Base-by-base conservation (phyloP, 345 rosid species). In the Psidium friedrichsthalianum region DNA sequence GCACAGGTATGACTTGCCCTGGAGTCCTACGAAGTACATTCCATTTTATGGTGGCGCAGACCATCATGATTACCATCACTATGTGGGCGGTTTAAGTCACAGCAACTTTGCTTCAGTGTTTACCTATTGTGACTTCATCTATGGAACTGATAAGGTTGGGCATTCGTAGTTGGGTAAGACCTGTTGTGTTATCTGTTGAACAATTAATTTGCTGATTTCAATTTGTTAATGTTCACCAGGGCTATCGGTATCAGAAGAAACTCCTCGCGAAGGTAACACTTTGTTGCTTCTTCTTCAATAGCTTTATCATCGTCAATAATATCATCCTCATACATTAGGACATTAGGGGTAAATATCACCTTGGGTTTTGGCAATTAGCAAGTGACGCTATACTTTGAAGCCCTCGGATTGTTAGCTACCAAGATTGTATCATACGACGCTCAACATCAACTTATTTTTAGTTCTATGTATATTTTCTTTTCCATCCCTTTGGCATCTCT, bases 31-130 rank as follows among this genome's bases (percentile, higher is more conserved):
- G 81, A 97, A 92, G 86, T 95, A 93, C 87, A 95, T 97, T 47
- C 99, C 99, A 56, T 97, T 97, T 87, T 97, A 97, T 57, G 98
- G 99, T 55, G 99, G 99, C 3, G 98, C 99, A 22, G 98, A 97
- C 82, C 90, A 96, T 88, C 99, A 97, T 69, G 99, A 97, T 89
- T 97, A 97, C 85, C 98, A 97, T 89, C 99, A 97, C 87, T 97
- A 95, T 86, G 99, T 97, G 87, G 99, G 99, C 87, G 98, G 93
- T 86, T 96, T 96, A 87, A 96, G 99, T 94, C 99, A 96, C 76
- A 94, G 99, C 90, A 97, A 97, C 91, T 97, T 97, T 83, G 98
- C 99, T 85, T 97, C 99, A 15, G 96, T 97, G n/a, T 97, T 97
- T 89, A 96, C 99, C 80, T 97, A 97, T 84, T 97, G 99, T 89